Percentiles rank a stretch among this genome's conserved stretches.
phyloP scores from a whole-genome alignment of 176 grass and related monocot genomes.

The Musa beccarii region DNA sequence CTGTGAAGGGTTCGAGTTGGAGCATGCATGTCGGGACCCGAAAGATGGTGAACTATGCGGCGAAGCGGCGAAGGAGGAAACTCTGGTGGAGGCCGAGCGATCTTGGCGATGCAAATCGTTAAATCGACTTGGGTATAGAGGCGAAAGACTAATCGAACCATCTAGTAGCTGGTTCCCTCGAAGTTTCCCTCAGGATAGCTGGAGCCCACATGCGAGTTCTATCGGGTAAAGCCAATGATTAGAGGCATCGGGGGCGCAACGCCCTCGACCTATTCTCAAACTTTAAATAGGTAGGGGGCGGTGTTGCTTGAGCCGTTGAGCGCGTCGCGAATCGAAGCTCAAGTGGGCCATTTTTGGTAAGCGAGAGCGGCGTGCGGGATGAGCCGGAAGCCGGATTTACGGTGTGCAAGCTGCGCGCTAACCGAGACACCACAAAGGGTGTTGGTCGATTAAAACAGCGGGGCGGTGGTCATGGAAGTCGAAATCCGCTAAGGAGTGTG shows the following conservation, averaged over 20 bases:
- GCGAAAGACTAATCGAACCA: conserved; percentile 65
- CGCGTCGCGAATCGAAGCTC: too few relatives aligned
- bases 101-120: conserved; percentile 41
- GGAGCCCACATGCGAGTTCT: conserved; percentile 33
- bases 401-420: not conserved
- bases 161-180: conserved; percentile 63
- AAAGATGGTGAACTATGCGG: conserved; percentile 86
- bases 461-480: conserved; percentile 24
- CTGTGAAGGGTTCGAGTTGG: conserved; percentile 38
- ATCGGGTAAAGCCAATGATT: conserved; percentile 68
- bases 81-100: conserved; percentile 9
- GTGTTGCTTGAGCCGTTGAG: too few relatives aligned
- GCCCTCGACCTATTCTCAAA: conserved; percentile 64
- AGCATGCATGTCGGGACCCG: conserved; percentile 46
- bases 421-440: conserved; percentile 50
- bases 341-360: too few relatives aligned
- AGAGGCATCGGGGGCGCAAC: conserved; percentile 59
- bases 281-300: conserved; percentile 49
- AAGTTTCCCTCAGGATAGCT: conserved; percentile 31
- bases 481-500: conserved; percentile 11
- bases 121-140: conserved; percentile 48
- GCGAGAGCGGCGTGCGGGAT: too few relatives aligned
- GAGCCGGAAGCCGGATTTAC: too few relatives aligned
- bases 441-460: conserved; percentile 44
- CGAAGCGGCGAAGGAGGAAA: too few relatives aligned